phyloP scores from a whole-genome alignment of 345 rosid genomes.

The Melaleuca quinquenervia region DNA sequence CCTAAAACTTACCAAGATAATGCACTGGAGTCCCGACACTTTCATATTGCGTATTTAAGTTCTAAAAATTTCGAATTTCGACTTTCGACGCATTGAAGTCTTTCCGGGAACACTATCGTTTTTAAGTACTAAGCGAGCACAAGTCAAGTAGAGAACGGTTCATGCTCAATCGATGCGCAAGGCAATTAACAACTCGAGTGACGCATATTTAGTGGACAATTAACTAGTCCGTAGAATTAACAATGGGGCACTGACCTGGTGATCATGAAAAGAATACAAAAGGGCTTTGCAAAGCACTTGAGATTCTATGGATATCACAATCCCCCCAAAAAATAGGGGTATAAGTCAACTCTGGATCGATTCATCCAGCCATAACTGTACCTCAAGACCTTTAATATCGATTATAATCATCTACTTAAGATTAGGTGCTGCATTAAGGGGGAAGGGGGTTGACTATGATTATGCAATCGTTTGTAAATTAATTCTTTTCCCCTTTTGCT shows the following conservation, averaged over 20 bases:
- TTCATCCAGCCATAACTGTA: background rate
- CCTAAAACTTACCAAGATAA: background rate
- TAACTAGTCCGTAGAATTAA: background rate
- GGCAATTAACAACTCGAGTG: background rate
- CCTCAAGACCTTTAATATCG: background rate
- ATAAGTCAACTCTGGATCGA: background rate
- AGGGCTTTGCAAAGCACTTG: background rate
- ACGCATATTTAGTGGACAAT: background rate
- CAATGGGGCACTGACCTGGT: background rate
- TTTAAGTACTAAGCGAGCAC: background rate
- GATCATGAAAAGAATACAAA: background rate
- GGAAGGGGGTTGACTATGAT: background rate
- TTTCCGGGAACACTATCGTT: accelerated
- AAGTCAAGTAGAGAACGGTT: background rate
- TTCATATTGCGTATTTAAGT: background rate
- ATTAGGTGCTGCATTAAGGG: background rate
- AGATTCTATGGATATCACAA: background rate
- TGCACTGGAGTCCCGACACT: background rate
- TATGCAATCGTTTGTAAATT: background rate
- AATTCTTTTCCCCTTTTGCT: too few relatives aligned
- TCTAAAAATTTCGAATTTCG: background rate
- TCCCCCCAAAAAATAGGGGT: background rate
- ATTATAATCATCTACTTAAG: background rate
- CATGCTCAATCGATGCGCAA: background rate
- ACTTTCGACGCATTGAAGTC: background rate